Conservation (phyloP, 208 protist species). For the Naegleria fowleri region DNA sequence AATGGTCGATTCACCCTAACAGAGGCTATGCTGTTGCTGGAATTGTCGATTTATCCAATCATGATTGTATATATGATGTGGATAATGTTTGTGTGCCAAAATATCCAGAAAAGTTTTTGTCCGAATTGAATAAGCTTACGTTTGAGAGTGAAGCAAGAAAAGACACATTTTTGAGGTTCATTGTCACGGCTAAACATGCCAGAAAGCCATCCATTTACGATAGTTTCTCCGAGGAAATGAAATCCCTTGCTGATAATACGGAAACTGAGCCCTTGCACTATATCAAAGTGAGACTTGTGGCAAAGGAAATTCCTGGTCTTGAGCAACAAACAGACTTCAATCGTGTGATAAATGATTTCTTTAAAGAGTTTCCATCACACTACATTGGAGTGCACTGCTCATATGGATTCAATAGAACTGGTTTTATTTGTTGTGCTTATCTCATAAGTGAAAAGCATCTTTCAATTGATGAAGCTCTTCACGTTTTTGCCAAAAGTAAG, state of each 20-base stretch:
- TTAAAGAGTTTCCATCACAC: neutral
- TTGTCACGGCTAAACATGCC: neutral
- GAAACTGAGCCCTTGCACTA: neutral
- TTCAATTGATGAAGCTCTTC: neutral
- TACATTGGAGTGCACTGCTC: slow-evolving; percentile 28
- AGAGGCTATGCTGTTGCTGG: neutral
- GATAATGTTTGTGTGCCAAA: neutral
- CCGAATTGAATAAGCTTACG: neutral
- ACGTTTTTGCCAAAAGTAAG: neutral
- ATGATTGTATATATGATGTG: slow-evolving; percentile 18
- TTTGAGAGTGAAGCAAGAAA: neutral
- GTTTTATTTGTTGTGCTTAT: slow-evolving; percentile 13
- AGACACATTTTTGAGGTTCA: neutral
- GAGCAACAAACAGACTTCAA: neutral
- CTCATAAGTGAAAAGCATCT: neutral
- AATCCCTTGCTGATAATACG: neutral
- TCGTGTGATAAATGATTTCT: neutral
- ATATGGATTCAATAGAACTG: slow-evolving; percentile 23
- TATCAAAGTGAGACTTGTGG: neutral
- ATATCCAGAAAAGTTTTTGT: neutral
- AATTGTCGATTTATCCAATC: slow-evolving; percentile 5
- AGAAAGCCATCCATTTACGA: neutral
- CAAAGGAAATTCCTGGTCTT: neutral
- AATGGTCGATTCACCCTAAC: no score
- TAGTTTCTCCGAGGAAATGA: neutral